phyloP scores from a whole-genome alignment of 306 rosid species.

The Trifolium subterraneum region DNA sequence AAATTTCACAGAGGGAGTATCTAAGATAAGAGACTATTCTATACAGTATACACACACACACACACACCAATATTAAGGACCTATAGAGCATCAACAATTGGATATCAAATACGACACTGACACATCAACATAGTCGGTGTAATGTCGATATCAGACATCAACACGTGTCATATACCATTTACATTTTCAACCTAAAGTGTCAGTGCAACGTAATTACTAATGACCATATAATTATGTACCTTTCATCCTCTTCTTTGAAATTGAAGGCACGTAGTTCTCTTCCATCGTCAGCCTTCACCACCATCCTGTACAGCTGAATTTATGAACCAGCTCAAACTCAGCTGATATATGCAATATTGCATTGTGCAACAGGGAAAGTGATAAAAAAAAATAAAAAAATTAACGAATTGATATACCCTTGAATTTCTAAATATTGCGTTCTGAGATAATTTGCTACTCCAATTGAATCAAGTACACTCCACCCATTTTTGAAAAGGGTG shows the following conservation, averaged over 20 bases:
- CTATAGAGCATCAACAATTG: no score
- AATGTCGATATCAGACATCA: background rate
- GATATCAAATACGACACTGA: background rate
- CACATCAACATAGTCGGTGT: background rate
- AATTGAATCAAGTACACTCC: constrained; percentile 87
- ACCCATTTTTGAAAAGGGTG: constrained; percentile 88
- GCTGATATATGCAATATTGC: constrained; percentile 8
- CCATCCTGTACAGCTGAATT: constrained; percentile 87
- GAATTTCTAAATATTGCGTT: constrained; percentile 72
- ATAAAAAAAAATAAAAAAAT: background rate
- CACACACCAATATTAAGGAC: background rate
- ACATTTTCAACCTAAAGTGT: background rate
- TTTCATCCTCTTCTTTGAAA: constrained; percentile 82
- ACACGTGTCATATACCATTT: background rate
- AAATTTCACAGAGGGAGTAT: background rate
- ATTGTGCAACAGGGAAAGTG: background rate
- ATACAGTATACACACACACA: no score
- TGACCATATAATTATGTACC: constrained; percentile 41
- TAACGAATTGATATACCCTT: constrained; percentile 57
- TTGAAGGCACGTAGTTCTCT: constrained; percentile 77
- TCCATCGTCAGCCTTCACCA: constrained; percentile 75
- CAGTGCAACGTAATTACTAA: background rate
- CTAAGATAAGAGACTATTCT: background rate
- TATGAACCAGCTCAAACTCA: constrained; percentile 60
- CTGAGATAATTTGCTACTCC: constrained; percentile 85